These are phyloP conservation scores for Nicotiana noctiflora DNA, from an alignment of 257 asterid species.

Conservation along the genomic window DNA sequence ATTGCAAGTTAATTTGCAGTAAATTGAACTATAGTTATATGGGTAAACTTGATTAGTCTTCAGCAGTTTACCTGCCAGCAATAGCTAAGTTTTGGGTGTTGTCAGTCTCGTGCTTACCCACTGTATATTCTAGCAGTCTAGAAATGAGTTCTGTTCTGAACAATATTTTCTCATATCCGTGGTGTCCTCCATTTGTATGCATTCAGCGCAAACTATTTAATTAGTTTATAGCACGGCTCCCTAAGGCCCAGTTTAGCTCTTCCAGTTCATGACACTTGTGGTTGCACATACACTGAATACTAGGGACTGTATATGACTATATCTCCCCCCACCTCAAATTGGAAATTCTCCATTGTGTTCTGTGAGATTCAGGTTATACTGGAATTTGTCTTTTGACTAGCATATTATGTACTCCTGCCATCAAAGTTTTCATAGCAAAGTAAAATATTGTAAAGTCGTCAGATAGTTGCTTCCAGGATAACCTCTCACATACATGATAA, in stretches of 20 bases:
- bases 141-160: not conserved
- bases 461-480: not conserved
- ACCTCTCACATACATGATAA: not conserved
- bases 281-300: not conserved
- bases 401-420: not conserved
- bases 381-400: not conserved
- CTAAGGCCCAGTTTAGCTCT: not conserved
- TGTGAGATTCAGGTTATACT: not conserved
- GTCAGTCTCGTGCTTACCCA: not conserved
- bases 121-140: not conserved
- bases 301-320: not conserved
- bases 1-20: not conserved
- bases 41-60: not conserved
- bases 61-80: not conserved
- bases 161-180: not conserved
- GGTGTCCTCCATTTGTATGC: not conserved
- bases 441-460: not conserved
- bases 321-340: not conserved
- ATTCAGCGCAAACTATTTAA: not conserved
- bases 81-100: not conserved
- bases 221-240: not conserved
- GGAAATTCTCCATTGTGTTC: not conserved
- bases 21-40: not conserved
- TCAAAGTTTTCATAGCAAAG: not conserved
- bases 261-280: not conserved